Evolutionary conservation across 1,139 yeast species (phyloP), one percentile per base, ranked within the genome.

Genomic region (Diutina rugosa): DNA sequence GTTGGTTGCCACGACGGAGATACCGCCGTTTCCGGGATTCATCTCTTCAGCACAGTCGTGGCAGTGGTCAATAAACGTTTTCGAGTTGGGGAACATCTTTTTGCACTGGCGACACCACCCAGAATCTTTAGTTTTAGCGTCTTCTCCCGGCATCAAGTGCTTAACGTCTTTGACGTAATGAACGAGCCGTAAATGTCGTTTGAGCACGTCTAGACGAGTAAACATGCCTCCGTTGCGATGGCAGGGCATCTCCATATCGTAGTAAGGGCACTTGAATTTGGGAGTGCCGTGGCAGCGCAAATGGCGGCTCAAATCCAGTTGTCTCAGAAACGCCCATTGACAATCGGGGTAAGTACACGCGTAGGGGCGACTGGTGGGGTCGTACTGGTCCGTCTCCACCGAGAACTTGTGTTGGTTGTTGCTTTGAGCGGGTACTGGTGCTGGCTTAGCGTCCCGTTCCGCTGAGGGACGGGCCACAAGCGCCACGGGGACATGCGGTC

Each of bases 151-250:
- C 18, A 49, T 48, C 6, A 57, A 35, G 49, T 55, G 71, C 66
- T 70, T 72, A 58, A 72, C 70, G 60, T 79, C 84, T 55, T 74
- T 81, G 35, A 81, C 82, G 64, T 74, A 83, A 67, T 86, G 91
- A 32, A 85, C 87, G 56, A 85, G 72, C 58, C 79, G 75, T 58
- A 86, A 70, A 66, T 86, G 91, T 56, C 91, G 74, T 61, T 85
- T 85, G 59, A 85, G 70, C 41, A 85, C 90, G 62, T 86, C 91
- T 58, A 84, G 69, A 56, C 91, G 71, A 62, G 81, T 82, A 67
- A 86, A 86, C 0, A 87, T 79, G 4, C 90, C 90, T 12, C 86
- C 87, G 60, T 84, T 84, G 56, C 85, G 74, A 65, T 85, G 91
- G 65, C 90, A 85, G 2, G 87, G 79, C 2, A 84, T 81, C 60